Evolutionary conservation across 1,284 basidiomycete species (phyloP).

Genomic region (Spongispora temasekensis): DNA sequence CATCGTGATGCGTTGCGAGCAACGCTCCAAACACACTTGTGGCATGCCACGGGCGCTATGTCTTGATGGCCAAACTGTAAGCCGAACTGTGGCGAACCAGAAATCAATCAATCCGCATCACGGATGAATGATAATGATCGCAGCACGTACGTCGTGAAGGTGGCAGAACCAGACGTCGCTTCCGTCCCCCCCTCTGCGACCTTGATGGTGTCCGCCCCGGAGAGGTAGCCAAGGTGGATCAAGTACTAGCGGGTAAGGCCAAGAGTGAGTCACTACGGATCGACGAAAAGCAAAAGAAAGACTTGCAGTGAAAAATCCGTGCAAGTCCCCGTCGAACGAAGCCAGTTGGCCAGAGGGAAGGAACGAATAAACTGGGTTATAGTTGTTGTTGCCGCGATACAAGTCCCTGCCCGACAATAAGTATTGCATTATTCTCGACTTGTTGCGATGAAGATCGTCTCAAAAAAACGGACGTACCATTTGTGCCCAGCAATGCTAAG

Average conservation of each 20-base stretch:
- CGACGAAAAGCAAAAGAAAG: neutral
- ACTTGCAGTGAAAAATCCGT: constrained; percentile 53
- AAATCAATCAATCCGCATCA: neutral
- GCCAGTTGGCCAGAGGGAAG: constrained; percentile 49
- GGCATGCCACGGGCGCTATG: constrained; percentile 12
- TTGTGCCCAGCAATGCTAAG: constrained; percentile 50
- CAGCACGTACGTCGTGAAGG: constrained; percentile 41
- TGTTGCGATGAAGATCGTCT: neutral
- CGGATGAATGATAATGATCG: neutral
- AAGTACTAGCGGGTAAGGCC: constrained; percentile 47
- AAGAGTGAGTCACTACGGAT: neutral
- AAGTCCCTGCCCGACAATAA: constrained; percentile 47
- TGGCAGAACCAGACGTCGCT: constrained; percentile 42
- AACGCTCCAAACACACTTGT: neutral
- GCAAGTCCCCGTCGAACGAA: constrained; percentile 57
- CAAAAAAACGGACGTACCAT: constrained; percentile 43
- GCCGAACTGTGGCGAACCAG: constrained; percentile 33
- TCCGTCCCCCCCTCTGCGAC: constrained; percentile 49
- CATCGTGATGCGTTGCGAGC: neutral
- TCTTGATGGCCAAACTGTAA: constrained; percentile 45
- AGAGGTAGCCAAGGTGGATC: constrained; percentile 46
- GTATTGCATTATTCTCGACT: neutral
- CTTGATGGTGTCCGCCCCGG: constrained; percentile 43
- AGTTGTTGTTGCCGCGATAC: constrained; percentile 57
- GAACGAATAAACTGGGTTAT: constrained; percentile 67